Base-by-base conservation (phyloP, 805 yeast species). In the Candida hungchunana region DNA sequence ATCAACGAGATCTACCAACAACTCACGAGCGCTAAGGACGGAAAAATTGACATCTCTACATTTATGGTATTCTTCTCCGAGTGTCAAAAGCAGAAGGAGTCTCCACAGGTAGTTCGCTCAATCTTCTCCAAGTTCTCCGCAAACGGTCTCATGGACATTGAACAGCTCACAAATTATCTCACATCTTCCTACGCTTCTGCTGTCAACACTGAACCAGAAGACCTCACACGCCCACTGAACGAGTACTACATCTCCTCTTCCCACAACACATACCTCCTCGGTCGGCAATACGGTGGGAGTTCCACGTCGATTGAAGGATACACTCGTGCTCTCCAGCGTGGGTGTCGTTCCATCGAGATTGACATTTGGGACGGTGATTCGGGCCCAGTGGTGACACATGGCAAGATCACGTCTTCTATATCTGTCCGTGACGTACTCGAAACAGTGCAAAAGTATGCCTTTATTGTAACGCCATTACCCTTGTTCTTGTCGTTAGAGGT, bases 271-370 rank as follows among this genome's bases (percentile, higher is more conserved):
- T 93, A 93, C 52, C 64, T 93, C 4, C 60, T 79, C 18, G 98
- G 98, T 0, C 69, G 93, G 25, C 98, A 93, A 53, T 72, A 85
- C 13, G 95, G 80, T 2, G 95, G 93, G 15, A 79, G 75, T 4
- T 82, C 96, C 0, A 85, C 96, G 0, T 86, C 97, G 0, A 77
- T 87, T 2, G 97, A 90, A 53, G 94, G 94, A 0, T 93, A 93
- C 48, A 78, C 87, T 13, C 74, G 82, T 33, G 93, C 86, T 0
- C 63, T 93, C 32, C 96, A 88, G 55, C 73, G 88, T 36, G 97
- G 98, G 1, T 93, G 97, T 51, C 68, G 96, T 29, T 89, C 96
- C 44, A 69, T 93, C n/a, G 99, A 93, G 53, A 77, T 93, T 26
- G 99, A 93, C 58, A 69, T 93, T 15, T 93, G 98, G 98, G 96